Percentiles rank a stretch among this genome's conserved stretches.
Evolutionary conservation across 2,329 filamentous ascomycete genomes (phyloP).

Genomic region (Pseudocercospora vitis): DNA sequence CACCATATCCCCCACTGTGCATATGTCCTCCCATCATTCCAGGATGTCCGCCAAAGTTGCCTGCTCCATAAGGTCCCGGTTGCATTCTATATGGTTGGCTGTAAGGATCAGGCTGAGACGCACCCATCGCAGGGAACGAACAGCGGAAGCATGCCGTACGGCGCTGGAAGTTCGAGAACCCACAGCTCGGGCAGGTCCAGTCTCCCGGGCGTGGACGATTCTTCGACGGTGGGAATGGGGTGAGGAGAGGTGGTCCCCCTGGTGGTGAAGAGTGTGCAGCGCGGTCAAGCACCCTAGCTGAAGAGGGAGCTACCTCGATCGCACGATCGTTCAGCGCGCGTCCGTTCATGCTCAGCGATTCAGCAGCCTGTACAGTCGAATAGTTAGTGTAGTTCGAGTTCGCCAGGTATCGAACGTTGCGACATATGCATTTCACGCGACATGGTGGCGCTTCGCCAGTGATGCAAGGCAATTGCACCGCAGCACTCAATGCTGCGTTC

Average conservation of each 20-base stretch:
- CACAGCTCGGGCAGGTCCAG: conserved; percentile 98
- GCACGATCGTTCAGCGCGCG: conserved; percentile 97
- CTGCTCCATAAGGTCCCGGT: conserved; percentile 41
- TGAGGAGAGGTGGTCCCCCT: conserved; percentile 64
- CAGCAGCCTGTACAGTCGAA: conserved; percentile 68
- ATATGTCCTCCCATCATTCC: conserved; percentile 71
- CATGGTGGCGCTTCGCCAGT: conserved; percentile 17
- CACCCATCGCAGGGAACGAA: conserved; percentile 92
- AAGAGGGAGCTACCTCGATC: conserved; percentile 96
- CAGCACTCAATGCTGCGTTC: conserved; percentile 9
- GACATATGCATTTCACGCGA: conserved; percentile 20
- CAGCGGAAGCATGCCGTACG: conserved; percentile 98
- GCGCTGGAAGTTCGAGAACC: conserved; percentile 99
- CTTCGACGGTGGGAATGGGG: conserved; percentile 96
- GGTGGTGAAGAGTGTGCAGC: conserved; percentile 65
- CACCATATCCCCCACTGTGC: conserved; percentile 50
- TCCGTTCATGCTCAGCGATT: conserved; percentile 98
- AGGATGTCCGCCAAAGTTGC: conserved; percentile 57
- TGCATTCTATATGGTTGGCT: conserved; percentile 45
- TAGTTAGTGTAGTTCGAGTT: conserved; percentile 18
- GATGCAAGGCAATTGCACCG: conserved; percentile 16
- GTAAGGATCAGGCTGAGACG: conserved; percentile 64
- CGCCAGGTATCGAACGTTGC: conserved; percentile 3
- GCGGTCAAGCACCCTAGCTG: conserved; percentile 92
- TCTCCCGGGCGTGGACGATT: conserved; percentile 95